phyloP scores from a whole-genome alignment of 805 yeast genomes.

The Lipomyces sp. region DNA sequence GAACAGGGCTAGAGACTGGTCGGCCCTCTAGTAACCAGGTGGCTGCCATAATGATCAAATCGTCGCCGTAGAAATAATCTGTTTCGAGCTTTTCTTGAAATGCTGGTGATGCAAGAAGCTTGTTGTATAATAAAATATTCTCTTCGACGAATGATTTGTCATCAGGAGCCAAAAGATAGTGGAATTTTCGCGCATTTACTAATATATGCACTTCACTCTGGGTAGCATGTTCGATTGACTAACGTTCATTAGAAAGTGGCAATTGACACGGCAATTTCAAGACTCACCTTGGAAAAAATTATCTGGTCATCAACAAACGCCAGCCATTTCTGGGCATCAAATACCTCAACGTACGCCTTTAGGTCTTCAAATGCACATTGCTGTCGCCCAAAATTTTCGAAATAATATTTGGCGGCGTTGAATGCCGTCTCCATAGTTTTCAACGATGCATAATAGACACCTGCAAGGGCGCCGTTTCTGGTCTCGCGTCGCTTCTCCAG shows the following conservation, averaged over 20 bases:
- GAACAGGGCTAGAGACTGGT: conserved; percentile 21
- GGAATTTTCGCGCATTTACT: conserved; percentile 58
- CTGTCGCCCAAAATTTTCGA: conserved; percentile 56
- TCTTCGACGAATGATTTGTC: conserved; percentile 41
- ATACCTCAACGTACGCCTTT: conserved; percentile 43
- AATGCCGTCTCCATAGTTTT: conserved; percentile 12
- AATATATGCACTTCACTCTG: conserved; percentile 35
- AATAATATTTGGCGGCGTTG: conserved; percentile 48
- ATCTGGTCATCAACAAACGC: conserved; percentile 26
- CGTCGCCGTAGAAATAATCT: conserved; percentile 75
- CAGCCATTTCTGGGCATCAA: conserved; percentile 41
- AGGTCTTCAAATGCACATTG: conserved; percentile 71
- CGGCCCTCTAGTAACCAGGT: conserved; percentile 41
- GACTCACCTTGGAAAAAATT: neutral
- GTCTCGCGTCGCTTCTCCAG: conserved; percentile 47
- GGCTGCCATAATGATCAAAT: conserved; percentile 63
- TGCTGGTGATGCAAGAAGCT: conserved; percentile 45
- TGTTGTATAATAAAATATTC: conserved; percentile 50
- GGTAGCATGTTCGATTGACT: conserved; percentile 7
- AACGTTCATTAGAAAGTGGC: neutral
- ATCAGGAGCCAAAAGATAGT: conserved; percentile 42
- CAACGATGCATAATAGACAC: conserved; percentile 52
- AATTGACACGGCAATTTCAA: neutral
- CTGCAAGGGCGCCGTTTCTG: conserved; percentile 63
- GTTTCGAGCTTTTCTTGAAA: conserved; percentile 55